phyloP scores from a whole-genome alignment of 2,329 filamentous ascomycete species.

The Hymenoscyphus albidus region DNA sequence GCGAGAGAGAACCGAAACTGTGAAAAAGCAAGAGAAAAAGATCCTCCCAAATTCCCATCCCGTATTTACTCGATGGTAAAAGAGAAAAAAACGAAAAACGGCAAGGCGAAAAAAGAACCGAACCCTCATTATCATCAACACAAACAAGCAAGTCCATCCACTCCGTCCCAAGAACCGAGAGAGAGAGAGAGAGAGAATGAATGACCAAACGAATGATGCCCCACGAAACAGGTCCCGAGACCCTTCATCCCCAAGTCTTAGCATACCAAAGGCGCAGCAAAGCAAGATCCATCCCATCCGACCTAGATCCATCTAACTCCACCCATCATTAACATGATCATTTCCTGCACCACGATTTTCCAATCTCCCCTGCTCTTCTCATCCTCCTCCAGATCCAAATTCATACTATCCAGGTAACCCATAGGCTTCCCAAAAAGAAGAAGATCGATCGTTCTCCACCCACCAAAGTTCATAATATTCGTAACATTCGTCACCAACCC shows the following conservation, averaged over 20 bases:
- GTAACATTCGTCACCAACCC: conserved; percentile 2
- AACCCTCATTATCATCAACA: conserved; percentile 1
- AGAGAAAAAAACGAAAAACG: too few species aligned
- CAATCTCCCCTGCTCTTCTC: background rate
- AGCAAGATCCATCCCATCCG: background rate
- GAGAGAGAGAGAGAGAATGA: too few species aligned
- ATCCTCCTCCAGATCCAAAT: background rate
- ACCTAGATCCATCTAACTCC: background rate
- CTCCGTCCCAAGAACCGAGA: background rate
- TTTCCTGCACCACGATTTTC: background rate
- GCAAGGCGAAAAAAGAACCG: too few species aligned
- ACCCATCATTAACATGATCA: background rate
- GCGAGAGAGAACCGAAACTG: too few species aligned
- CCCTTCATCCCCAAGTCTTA: too few species aligned
- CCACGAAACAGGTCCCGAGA: too few species aligned
- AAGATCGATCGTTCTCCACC: background rate
- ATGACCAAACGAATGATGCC: too few species aligned
- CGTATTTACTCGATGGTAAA: background rate
- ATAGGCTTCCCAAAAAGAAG: background rate
- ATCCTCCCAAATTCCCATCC: background rate
- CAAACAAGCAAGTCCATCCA: background rate
- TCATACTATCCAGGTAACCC: background rate
- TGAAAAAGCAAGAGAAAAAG: too few species aligned
- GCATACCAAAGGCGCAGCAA: too few species aligned
- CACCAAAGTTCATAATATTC: background rate